Base-by-base conservation (phyloP, 306 rosid genomes). In the Potentilla sterilis region DNA sequence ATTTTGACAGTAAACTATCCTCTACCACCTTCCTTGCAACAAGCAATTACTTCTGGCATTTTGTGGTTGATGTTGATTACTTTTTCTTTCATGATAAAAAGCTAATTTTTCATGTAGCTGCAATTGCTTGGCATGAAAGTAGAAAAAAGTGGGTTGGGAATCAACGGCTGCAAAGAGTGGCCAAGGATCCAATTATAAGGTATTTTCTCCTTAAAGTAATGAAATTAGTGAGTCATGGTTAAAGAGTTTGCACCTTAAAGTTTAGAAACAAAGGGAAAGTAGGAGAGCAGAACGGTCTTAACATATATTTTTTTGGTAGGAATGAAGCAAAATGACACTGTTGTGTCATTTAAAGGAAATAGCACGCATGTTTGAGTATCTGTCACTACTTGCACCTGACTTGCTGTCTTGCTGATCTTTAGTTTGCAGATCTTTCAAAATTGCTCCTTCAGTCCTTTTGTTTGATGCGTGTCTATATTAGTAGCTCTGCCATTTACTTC, bases 71-170 rank as follows among this genome's bases (percentile, higher is more conserved):
- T 69, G 19, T 38, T 48, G 7, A 32, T 38, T 38, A 34, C 40
- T 61, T 57, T 48, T 40, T 61, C 64, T 41, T 55, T 68, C 62
- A 76, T 54, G 59, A 72, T 79, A 72, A 65, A n/a, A 44, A 35
- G 80, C 65, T 78, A 68, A 74, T 77, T 69, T 83, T 49, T 75
- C 35, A 43, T 79, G 86, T 81, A 95, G 99, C 92, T 80, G 96
- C 92, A 71, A 81, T 80, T 51, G 72, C 85, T 49, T 95, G 99
- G 99, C 90, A 95, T 34, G 97, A 95, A 81, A 81, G 80, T 77
- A 86, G 99, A 81, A 90, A 77, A 88, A 90, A 86, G 83, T 95
- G 99, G 97, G 80, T 89, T 15, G 97, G 97, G 14, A 87, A 90
- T 48, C 84, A 81, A 15, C 88, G 57, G 41, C 82, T 79, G 73